A percentile compares a stretch with the other conserved stretches of the same genome.
These are phyloP conservation scores for Talaromyces thailandensis DNA, from an alignment of 495 filamentous ascomycete species.

Conservation along the genomic window DNA sequence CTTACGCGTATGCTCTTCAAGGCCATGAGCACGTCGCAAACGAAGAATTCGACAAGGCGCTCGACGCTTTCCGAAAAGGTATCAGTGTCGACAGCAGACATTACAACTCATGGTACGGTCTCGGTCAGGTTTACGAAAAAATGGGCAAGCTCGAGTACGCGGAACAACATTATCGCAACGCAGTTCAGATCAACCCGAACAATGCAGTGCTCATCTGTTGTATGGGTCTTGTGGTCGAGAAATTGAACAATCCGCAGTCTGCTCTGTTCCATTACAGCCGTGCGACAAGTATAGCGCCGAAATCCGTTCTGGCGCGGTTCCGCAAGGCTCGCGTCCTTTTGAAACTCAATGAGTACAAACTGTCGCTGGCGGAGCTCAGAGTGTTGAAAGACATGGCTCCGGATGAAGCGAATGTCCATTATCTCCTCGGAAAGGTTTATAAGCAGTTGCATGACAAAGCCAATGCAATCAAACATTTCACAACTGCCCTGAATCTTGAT, in stretches of 20 bases:
- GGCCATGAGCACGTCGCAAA: slow-evolving; percentile 95
- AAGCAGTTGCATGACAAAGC: slow-evolving; percentile 71
- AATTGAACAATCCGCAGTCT: slow-evolving; percentile 65
- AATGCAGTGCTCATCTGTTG: slow-evolving; percentile 86
- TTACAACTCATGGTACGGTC: slow-evolving; percentile 96
- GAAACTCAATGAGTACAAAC: slow-evolving; percentile 58
- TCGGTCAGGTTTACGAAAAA: slow-evolving; percentile 88
- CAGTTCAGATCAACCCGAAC: slow-evolving; percentile 78
- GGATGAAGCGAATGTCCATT: slow-evolving; percentile 93
- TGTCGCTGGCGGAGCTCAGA: slow-evolving; percentile 69
- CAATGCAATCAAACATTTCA: slow-evolving; percentile 82
- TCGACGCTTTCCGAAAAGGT: slow-evolving; percentile 71
- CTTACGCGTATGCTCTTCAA: slow-evolving; percentile 91
- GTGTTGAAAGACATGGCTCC: slow-evolving; percentile 83
- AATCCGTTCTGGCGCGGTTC: slow-evolving; percentile 72
- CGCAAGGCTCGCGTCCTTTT: slow-evolving; percentile 86
- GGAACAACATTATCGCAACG: slow-evolving; percentile 81
- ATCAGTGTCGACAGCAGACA: slow-evolving; percentile 79
- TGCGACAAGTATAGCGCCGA: slow-evolving; percentile 73
- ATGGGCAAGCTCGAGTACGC: slow-evolving; percentile 88
- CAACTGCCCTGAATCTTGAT: slow-evolving; percentile 88
- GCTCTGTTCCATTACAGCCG: slow-evolving; percentile 73
- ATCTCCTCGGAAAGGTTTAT: slow-evolving; percentile 78
- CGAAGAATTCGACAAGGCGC: slow-evolving; percentile 93
- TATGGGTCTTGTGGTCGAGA: slow-evolving; percentile 82